These are phyloP conservation scores for Rosa rugosa DNA, from an alignment of 306 rosid species.

Conservation along the genomic window DNA sequence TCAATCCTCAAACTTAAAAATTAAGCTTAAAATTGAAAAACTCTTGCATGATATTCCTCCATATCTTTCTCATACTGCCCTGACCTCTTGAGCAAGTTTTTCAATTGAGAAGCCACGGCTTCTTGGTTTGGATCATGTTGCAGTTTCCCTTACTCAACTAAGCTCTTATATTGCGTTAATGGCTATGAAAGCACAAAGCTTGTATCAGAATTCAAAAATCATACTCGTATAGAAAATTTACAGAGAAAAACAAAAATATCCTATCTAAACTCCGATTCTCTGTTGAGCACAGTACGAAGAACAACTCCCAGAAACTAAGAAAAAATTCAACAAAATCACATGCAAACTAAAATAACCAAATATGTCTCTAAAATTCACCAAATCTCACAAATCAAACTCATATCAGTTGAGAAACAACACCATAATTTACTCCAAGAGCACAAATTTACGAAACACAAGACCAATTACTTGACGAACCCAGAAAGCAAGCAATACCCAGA, in stretches of 20 bases:
- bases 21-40: neutral
- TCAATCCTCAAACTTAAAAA: neutral
- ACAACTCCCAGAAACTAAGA: too few relatives aligned
- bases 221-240: neutral
- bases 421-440: too few relatives aligned
- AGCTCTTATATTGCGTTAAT: conserved; percentile 52
- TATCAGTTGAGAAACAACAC: too few relatives aligned
- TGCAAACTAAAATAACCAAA: too few relatives aligned
- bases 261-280: too few relatives aligned
- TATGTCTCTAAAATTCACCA: too few relatives aligned
- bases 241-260: neutral
- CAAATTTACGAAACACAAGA: too few relatives aligned
- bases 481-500: too few relatives aligned
- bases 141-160: conserved; percentile 78
- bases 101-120: conserved; percentile 64
- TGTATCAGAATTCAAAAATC: neutral
- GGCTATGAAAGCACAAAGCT: conserved; percentile 49
- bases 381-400: too few relatives aligned
- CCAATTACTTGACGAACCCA: too few relatives aligned
- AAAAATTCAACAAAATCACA: too few relatives aligned
- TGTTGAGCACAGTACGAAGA: too few relatives aligned
- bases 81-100: conserved; percentile 74
- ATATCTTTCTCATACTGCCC: conserved; percentile 82
- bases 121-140: conserved; percentile 83
- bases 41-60: conserved; percentile 75